These are phyloP conservation scores for Penstemon davidsonii DNA, from an alignment of 257 asterid species.

Conservation along the genomic window DNA sequence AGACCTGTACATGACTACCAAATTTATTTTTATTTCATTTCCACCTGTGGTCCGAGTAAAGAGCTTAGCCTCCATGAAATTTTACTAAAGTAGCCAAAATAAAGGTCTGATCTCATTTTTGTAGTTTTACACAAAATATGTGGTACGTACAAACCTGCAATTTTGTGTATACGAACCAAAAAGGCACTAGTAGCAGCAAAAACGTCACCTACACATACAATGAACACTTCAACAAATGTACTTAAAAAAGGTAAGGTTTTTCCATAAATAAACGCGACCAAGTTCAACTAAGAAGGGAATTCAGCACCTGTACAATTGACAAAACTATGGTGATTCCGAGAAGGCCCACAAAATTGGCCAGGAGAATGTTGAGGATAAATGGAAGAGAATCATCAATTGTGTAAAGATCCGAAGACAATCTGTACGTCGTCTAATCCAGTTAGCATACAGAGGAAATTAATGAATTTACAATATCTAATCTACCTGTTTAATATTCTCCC, in stretches of 20 bases:
- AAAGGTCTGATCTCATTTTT: background rate
- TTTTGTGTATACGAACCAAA: slow-evolving; percentile 78
- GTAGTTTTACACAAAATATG: background rate
- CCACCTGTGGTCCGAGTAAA: no score
- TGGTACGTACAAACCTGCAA: slow-evolving; percentile 57
- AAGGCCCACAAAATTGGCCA: slow-evolving; percentile 90
- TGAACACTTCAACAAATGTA: slow-evolving; percentile 6
- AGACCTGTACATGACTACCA: no score
- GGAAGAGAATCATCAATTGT: slow-evolving; percentile 97
- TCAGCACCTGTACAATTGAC: slow-evolving; percentile 75
- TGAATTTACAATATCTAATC: slow-evolving; percentile 20
- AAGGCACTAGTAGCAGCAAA: slow-evolving; percentile 75
- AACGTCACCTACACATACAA: slow-evolving; percentile 60
- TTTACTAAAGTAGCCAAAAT: background rate
- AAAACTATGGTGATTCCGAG: slow-evolving; percentile 75
- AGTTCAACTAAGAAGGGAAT: slow-evolving; percentile 8
- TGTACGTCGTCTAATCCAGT: slow-evolving; percentile 34
- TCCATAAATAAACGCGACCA: slow-evolving; percentile 3
- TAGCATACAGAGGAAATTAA: slow-evolving; percentile 28
- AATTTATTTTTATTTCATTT: no score
- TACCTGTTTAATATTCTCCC: slow-evolving; percentile 98
- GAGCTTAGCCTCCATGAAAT: no score
- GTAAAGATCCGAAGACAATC: slow-evolving; percentile 95
- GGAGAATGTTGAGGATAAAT: slow-evolving; percentile 91
- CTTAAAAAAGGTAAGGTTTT: slow-evolving; percentile 2